These are phyloP conservation scores for Populus hybrid DNA, from an alignment of 441 rosid genomes.

Conservation along the genomic window DNA sequence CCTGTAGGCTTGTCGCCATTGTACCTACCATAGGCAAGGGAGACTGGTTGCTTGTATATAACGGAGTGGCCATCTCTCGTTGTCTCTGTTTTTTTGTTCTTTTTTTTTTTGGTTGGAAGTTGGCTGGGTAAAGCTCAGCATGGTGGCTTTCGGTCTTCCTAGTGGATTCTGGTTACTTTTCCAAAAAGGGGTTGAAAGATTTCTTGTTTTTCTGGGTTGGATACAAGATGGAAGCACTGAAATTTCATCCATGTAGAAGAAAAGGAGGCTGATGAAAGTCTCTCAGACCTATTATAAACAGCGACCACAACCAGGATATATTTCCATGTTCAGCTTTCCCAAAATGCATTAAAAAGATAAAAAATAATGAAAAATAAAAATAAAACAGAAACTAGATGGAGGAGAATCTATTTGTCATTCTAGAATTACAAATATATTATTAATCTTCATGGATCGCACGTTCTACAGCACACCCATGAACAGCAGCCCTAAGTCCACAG, in stretches of 20 bases:
- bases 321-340: no score
- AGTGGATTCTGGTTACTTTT: not conserved
- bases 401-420: not conserved
- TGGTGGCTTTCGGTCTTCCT: no score
- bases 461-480: not conserved
- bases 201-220: not conserved
- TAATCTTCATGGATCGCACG: not conserved
- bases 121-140: not conserved
- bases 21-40: constrained; percentile 21
- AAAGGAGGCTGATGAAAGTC: no score
- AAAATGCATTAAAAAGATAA: no score
- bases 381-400: not conserved
- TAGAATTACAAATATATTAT: not conserved
- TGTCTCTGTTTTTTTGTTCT: not conserved
- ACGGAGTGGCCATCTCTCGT: constrained; percentile 15
- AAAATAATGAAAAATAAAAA: no score
- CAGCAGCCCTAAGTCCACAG: not conserved
- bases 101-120: constrained; percentile 2
- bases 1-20: constrained; percentile 2
- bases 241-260: not conserved
- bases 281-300: no score
- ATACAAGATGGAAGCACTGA: not conserved
- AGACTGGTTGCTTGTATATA: constrained; percentile 36
- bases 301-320: no score
- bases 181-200: not conserved